Evolutionary conservation across 129 eudicot species (phyloP).

Genomic region (Helichrysum umbraculigerum): DNA sequence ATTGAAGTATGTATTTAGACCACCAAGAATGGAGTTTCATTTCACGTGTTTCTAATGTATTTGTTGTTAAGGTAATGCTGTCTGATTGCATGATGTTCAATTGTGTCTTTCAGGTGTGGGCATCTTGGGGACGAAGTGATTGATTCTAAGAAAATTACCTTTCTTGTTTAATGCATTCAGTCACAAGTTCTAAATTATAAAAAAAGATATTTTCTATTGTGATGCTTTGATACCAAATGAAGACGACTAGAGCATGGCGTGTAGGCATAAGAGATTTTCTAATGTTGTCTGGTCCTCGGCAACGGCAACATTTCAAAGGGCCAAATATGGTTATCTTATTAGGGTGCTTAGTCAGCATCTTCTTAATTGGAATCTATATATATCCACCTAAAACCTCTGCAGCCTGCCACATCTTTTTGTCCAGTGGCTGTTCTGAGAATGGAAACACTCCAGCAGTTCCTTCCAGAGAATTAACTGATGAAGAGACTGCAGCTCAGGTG

Average conservation of each 20-base stretch:
- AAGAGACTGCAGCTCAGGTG: conserved; percentile 52
- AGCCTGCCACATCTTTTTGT: conserved; percentile 50
- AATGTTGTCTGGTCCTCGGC: conserved; percentile 53
- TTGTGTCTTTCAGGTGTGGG: conserved; percentile 28
- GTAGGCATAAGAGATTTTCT: conserved; percentile 39
- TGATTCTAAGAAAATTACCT: conserved; percentile 21
- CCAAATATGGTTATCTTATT: conserved; percentile 48
- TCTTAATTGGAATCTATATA: conserved; percentile 44
- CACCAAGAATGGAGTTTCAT: no score
- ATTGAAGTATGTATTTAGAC: no score
- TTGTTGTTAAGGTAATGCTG: background rate
- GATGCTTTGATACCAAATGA: conserved; percentile 52
- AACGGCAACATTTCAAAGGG: conserved; percentile 55
- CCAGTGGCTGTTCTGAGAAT: conserved; percentile 42
- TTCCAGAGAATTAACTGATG: conserved; percentile 56
- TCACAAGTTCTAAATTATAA: conserved; percentile 21
- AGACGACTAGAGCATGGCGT: conserved; percentile 58
- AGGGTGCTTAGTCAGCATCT: conserved; percentile 46
- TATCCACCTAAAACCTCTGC: conserved; percentile 46
- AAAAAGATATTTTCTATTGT: conserved; percentile 1
- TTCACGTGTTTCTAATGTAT: background rate
- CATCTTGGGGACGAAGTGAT: conserved; percentile 20
- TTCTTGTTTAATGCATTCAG: conserved; percentile 4
- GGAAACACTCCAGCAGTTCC: conserved; percentile 35
- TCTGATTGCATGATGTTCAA: conserved; percentile 1